Conservation (phyloP, 116 monocot species). For the Papilionanthe hybrid region DNA sequence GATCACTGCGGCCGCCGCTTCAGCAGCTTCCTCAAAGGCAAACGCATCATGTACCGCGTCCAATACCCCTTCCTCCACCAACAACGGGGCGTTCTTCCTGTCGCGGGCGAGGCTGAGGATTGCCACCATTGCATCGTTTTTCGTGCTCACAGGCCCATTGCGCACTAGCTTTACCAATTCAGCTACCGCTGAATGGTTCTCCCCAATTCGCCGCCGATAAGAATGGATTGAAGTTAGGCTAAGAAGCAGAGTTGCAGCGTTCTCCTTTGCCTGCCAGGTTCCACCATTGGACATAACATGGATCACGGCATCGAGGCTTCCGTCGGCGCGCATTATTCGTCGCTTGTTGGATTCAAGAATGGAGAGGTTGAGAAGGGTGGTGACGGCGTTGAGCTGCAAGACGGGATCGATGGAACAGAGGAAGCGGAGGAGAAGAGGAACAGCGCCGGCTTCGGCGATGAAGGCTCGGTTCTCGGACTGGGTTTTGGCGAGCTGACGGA, state of each 20-base stretch:
- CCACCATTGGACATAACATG: conserved; percentile 39
- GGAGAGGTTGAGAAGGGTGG: conserved; percentile 78
- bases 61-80: conserved; percentile 48
- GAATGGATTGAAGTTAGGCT: conserved; percentile 51
- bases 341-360: conserved; percentile 72
- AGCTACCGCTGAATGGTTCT: conserved; percentile 31
- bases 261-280: conserved; percentile 79
- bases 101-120: conserved; percentile 62
- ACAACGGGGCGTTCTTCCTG: conserved; percentile 47
- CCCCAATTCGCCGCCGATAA: conserved; percentile 53
- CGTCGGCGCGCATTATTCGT: conserved; percentile 61
- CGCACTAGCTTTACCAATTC: conserved; percentile 38
- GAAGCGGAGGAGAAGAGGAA: conserved; percentile 65
- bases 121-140: conserved; percentile 63
- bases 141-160: conserved; percentile 42
- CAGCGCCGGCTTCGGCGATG: conserved; percentile 71
- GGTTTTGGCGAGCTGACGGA: conserved; percentile 66
- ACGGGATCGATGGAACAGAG: conserved; percentile 33
- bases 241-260: conserved; percentile 62
- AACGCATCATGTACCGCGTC: conserved; percentile 35
- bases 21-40: conserved; percentile 29
- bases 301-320: conserved; percentile 43
- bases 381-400: conserved; percentile 79
- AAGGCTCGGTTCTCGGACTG: conserved; percentile 58
- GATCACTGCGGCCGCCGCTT: conserved; percentile 55